Evolutionary conservation across 169 alveolate species (phyloP), one percentile per base, ranked within the genome.

Genomic region (Eimeria sp.): DNA sequence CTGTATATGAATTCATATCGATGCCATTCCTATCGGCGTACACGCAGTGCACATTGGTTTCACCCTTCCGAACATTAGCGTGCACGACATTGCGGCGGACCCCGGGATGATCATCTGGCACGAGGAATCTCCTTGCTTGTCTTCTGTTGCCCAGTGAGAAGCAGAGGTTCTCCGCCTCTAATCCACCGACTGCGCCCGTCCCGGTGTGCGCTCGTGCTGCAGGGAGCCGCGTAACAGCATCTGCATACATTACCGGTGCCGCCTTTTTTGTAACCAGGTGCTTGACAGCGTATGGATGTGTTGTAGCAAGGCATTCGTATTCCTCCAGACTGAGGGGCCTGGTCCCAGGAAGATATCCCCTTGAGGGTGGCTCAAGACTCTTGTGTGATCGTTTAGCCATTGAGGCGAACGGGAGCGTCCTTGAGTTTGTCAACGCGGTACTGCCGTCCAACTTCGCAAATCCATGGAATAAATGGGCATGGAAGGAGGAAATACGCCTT

Each of bases 261-360:
- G 13, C 93, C 66, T 25, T 87, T 30, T 64, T 87, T 14, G 43
- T 16, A 64, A 25, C 82, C 43, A 87, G 68, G 46, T 87, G 93
- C 80, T 87, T 87, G 82, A 87, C 46, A 2, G 93, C 72, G 62
- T 62, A 64, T 14, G 93, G 93, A 43, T 87, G 93, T 3, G 93
- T 87, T 52, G 93, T 87, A 0, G 93, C 93, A 64, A 87, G 93
- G 27, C 82, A 87, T 62, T 87, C 93, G 33, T 87, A 87, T 14
- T 87, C 93, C 82, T 87, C 93, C 46, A 64, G 25, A 52, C 82
- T 87, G 27, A 87, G 93, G 66, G 93, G 93, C 54, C 93, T 20
- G 54, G 93, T 87, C 18, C 93, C 93, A 2, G 93, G 93, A 11
- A 87, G 93, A 66, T 23, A 27, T 37, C 56, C 58, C 30, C 80